Percentiles rank a stretch among this genome's conserved stretches.
These are phyloP conservation scores for Rhynchosporium secalis DNA, from an alignment of 2,329 filamentous ascomycete genomes.

Conservation along the genomic window DNA sequence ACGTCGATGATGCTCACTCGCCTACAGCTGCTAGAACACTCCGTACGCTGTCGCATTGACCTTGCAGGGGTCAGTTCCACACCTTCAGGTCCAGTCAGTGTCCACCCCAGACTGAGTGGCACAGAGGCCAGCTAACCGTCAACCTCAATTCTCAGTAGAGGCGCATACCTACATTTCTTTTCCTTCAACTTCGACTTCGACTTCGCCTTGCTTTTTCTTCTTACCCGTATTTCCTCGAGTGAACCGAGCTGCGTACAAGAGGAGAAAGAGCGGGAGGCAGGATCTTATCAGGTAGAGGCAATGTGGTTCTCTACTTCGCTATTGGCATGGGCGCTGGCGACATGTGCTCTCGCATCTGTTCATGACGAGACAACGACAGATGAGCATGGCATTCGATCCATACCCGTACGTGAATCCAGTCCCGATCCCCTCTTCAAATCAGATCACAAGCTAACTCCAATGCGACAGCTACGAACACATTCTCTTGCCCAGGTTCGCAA, in stretches of 20 bases:
- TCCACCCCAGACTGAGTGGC: slow-evolving; percentile 16
- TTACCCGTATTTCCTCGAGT: not conserved
- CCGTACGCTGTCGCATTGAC: not conserved
- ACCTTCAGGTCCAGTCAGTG: not conserved
- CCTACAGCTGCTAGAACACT: slow-evolving; percentile 12
- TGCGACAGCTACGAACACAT: slow-evolving; percentile 76
- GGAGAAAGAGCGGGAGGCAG: not conserved
- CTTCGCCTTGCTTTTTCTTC: not conserved
- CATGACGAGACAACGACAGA: slow-evolving; percentile 41
- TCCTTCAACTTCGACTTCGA: slow-evolving; percentile 10
- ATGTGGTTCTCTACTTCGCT: slow-evolving; percentile 38
- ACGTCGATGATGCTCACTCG: slow-evolving; percentile 22
- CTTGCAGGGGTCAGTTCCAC: slow-evolving; percentile 16
- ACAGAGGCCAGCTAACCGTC: slow-evolving; percentile 32
- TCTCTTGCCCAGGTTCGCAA: slow-evolving; percentile 71
- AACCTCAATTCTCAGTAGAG: slow-evolving; percentile 8
- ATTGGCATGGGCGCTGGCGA: slow-evolving; percentile 40
- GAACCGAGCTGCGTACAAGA: not conserved
- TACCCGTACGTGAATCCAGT: slow-evolving; percentile 52
- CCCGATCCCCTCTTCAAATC: not conserved
- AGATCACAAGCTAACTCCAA: slow-evolving; percentile 29
- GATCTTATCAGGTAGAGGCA: slow-evolving; percentile 12
- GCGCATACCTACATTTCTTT: slow-evolving; percentile 6
- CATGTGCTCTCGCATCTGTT: slow-evolving; percentile 39
- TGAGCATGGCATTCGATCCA: slow-evolving; percentile 57